Evolutionary conservation across 208 protist species (phyloP), one percentile per base, ranked within the genome.

Genomic region (Wallacemonas sp.): DNA sequence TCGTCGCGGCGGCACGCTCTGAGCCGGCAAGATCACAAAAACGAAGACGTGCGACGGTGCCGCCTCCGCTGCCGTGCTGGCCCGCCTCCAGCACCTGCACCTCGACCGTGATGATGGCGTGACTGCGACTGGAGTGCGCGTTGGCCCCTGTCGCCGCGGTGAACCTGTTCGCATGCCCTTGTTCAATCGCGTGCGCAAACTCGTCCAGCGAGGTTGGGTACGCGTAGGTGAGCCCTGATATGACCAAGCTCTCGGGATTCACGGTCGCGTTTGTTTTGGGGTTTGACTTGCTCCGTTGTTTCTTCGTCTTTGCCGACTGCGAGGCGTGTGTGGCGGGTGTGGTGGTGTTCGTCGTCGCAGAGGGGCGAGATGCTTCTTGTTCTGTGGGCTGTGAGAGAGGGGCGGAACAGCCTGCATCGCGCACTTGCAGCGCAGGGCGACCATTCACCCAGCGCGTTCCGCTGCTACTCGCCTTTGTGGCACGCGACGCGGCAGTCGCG

Each of bases 21-120:
- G 87, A 96, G 8, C 94, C 94, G 1, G 94, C 94, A 1, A 97
- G 71, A 70, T 97, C 92, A 31, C 79, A 86, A 45, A 96, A 91
- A 30, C 89, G 71, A 51, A 97, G 81, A 11, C 80, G 74, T 14
- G 80, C 84, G n/a, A 96, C 44, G 17, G 92, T 97, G 12, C 79
- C 66, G 22, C 51, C 55, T 12, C 54, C 30, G 30, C 53, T 27
- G 56, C 36, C 51, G 8, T 70, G 17, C 27, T 59, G 47, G 22
- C 44, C 49, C 19, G 26, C 56, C 11, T 69, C 45, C 9, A 59
- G 46, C 60, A 93, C 80, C 39, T 96, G 73, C 12, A 97, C 74
- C 54, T 91, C 78, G 0, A 96, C 71, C 8, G 88, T 92, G 39
- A 97, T 84, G 62, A 97, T 91, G 0, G 93, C 91, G 69, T 97